Evolutionary conservation across 441 rosid species (phyloP), one percentile per base, ranked within the genome.

Genomic region (Lepidium campestre): DNA sequence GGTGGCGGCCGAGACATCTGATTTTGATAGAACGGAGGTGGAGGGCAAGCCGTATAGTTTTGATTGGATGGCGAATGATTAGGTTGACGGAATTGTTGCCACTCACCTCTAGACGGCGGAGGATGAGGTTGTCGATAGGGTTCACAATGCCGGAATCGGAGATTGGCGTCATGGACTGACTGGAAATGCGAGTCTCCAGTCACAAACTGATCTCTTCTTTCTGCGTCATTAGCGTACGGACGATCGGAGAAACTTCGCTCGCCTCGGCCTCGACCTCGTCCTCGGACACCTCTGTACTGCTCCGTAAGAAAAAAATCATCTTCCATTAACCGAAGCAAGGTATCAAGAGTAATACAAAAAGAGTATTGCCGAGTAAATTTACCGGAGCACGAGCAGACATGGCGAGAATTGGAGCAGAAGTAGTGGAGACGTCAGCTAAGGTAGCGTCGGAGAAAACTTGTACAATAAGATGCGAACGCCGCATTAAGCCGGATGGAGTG

Each of bases 201-300:
- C 10, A 81, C 74, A 15, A 71, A 60, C 15, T 70, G 82, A 62
- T 80, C 84, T 71, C 86, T 77, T 17, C 78, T 57, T 56, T 19
- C 82, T 4, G 75, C 80, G 13, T 75, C 74, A 41, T 46, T 36
- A 10, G 23, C 37, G 62, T 54, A 59, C 10, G 78, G 62, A 31
- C 76, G 78, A 65, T 68, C 80, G 41, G 90, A 86, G 82, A 79
- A 81, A 75, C 79, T 71, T 75, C 93, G 80, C 31, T 79, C 53
- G 2, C 73, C 71, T 42, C 67, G 52, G 1, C 66, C 69, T 44
- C 18, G 67, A 1, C 10, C 62, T 73, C 86, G 10, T 1, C 66
- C 69, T 44, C 18, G 67, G 4, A 6, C 62, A 14, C 94, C 88
- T 60, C 83, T 74, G 77, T 79, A 67, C 94, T 89, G 87, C 58